A percentile compares a stretch with the other conserved stretches of the same genome.
Evolutionary conservation across 2,329 filamentous ascomycete species (phyloP).

Genomic region (Knoxdaviesia capensis): DNA sequence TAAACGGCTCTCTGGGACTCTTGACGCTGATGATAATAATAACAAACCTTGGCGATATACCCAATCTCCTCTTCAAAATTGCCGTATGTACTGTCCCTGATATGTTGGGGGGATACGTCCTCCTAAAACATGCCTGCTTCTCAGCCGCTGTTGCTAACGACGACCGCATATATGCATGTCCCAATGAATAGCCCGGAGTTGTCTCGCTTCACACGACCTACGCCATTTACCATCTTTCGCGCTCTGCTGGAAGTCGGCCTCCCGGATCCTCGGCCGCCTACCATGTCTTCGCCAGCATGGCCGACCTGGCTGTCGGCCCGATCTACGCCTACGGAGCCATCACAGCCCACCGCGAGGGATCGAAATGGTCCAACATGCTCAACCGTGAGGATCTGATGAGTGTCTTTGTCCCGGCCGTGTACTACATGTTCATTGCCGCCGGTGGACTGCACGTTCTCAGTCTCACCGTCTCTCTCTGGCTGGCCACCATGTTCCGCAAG

Average conservation of each 20-base stretch:
- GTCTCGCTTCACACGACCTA: conserved; percentile 55
- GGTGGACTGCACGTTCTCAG: conserved; percentile 53
- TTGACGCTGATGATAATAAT: conserved; percentile 63
- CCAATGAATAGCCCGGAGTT: conserved; percentile 42
- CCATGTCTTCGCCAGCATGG: conserved; percentile 60
- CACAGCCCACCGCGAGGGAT: conserved; percentile 21
- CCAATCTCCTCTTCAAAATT: conserved; percentile 59
- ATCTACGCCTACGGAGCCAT: conserved; percentile 36
- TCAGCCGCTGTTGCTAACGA: too few species aligned
- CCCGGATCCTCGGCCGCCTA: conserved; percentile 74
- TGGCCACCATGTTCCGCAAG: conserved; percentile 61
- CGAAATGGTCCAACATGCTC: conserved; percentile 49
- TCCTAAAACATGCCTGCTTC: too few species aligned
- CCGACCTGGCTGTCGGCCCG: conserved; percentile 39
- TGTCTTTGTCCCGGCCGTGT: conserved; percentile 44
- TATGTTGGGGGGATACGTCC: neutral
- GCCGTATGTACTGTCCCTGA: conserved; percentile 32
- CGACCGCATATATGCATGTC: neutral
- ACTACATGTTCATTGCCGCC: conserved; percentile 43
- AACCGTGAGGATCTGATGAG: conserved; percentile 30
- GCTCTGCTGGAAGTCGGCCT: conserved; percentile 48
- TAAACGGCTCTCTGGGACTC: conserved; percentile 50
- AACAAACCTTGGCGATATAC: conserved; percentile 38
- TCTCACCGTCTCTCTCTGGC: conserved; percentile 49
- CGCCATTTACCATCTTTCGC: conserved; percentile 59